Base-by-base conservation (phyloP, 768 basidiomycete species). In the Scleroderma citrinum region DNA sequence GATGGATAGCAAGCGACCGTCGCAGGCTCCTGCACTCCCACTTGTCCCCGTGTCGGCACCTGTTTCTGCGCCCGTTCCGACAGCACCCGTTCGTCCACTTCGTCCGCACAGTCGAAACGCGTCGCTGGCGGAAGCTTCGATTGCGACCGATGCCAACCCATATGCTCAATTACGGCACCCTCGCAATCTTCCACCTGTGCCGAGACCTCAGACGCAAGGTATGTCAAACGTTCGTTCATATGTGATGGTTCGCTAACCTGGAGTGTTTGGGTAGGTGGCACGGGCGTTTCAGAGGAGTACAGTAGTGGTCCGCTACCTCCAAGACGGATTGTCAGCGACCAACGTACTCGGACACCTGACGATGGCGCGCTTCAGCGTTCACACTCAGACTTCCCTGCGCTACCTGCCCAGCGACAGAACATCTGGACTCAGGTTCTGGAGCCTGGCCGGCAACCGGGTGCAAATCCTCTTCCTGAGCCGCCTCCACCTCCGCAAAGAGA, bases 401-500 rank as follows among this genome's bases (percentile, higher is more conserved):
- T 59, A 49, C 75, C 71, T 30, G 76, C 77, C 45, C 80, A 39
- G 69, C 80, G 24, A 78, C 85, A 87, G 48, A 80, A 71, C 42
- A 76, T 94, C 49, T 97, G 93, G 94, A 92, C 87, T 59, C 85
- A 90, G 63, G 89, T 87, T 40, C 81, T 94, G 53, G 88, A 94
- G 49, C 76, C 83, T 37, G 76, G 79, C 23, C 77, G 75, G 36
- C 72, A 75, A 37, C 67, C 75, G 38, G 76, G 74, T 50, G 64
- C 69, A 16, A 61, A 69, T 52, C 61, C 63, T 31, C 41, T 53
- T 23, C 70, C 63, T 36, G 76, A 74, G 32, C 60, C 64, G 11
- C 47, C 62, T n/a, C 64, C 62, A 41, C 69, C 61, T 34, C 51
- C 44, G 11, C 65, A 51, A 44, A 62, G 64, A 58, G 78, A 79